Percentiles rank a stretch among this genome's conserved stretches.
These are phyloP conservation scores for Pseudoscleropodium purum DNA, from an alignment of 225 moss, liverwort and hornwort species.

Conservation along the genomic window DNA sequence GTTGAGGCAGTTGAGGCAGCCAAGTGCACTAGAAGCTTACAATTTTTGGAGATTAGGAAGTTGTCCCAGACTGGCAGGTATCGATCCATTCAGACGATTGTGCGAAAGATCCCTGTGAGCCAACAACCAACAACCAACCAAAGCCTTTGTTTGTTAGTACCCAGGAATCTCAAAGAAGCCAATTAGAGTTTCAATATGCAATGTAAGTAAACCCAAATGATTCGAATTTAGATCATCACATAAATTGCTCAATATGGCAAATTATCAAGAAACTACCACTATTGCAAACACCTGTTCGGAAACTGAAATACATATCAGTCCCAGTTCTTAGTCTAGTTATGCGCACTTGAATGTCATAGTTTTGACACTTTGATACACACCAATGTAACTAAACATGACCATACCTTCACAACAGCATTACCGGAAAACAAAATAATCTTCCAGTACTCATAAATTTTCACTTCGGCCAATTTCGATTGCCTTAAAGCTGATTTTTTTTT, in stretches of 20 bases:
- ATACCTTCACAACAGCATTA: background rate
- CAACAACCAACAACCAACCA: background rate
- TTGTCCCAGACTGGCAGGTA: conserved; percentile 63
- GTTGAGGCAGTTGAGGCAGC: background rate
- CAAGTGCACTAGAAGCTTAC: conserved; percentile 27
- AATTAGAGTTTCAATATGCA: background rate
- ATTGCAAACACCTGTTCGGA: no score
- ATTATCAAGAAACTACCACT: background rate
- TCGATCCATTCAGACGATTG: conserved; percentile 67
- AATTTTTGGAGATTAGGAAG: conserved; percentile 46
- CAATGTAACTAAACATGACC: background rate
- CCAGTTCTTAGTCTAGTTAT: background rate
- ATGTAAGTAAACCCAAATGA: background rate
- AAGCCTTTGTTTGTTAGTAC: background rate
- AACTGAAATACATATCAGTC: background rate
- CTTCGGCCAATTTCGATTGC: background rate
- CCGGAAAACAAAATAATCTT: background rate
- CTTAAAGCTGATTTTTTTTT: no score
- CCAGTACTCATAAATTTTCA: background rate
- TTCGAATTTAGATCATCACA: background rate
- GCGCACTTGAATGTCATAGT: background rate
- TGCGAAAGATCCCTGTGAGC: conserved; percentile 58
- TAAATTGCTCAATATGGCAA: background rate
- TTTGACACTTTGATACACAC: background rate
- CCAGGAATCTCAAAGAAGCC: background rate